phyloP scores from a whole-genome alignment of 1,284 basidiomycete genomes.

The Boletus sp. region DNA sequence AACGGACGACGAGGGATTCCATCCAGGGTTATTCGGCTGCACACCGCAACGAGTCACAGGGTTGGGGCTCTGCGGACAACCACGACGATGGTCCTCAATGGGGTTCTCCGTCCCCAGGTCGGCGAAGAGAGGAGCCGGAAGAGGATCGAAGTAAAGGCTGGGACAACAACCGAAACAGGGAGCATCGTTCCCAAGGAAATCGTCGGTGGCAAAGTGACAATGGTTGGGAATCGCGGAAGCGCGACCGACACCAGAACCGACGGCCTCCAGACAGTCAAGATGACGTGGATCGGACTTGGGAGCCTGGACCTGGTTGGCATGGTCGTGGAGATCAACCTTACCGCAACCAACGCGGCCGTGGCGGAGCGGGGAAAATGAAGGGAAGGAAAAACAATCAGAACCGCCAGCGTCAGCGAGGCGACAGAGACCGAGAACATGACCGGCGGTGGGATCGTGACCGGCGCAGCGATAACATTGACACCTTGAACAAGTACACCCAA shows the following conservation, averaged over 20 bases:
- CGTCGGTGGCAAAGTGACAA: conserved; percentile 37
- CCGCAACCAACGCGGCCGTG: conserved; percentile 39
- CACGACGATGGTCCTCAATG: conserved; percentile 39
- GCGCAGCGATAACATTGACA: conserved; percentile 58
- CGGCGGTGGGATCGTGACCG: conserved; percentile 53
- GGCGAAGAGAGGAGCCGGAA: conserved; percentile 30
- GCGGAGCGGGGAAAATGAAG: conserved; percentile 34
- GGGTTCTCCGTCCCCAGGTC: conserved; percentile 44
- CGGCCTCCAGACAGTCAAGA: conserved; percentile 29
- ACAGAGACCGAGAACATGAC: conserved; percentile 35
- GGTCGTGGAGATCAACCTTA: conserved; percentile 36
- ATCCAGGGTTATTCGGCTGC: conserved; percentile 41
- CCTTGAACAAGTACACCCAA: conserved; percentile 61
- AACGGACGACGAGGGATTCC: conserved; percentile 45
- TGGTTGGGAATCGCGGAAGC: conserved; percentile 38
- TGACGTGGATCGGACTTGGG: conserved; percentile 55
- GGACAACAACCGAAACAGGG: conserved; percentile 27
- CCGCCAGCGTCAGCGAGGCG: conserved; percentile 55
- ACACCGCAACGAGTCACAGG: conserved; percentile 41
- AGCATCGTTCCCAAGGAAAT: conserved; percentile 29
- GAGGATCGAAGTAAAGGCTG: conserved; percentile 32
- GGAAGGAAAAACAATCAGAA: conserved; percentile 38
- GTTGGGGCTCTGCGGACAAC: conserved; percentile 36
- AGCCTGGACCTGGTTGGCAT: conserved; percentile 61
- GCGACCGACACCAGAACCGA: conserved; percentile 32